A percentile compares a stretch with the other conserved stretches of the same genome.
Evolutionary conservation across 441 rosid species (phyloP).

Genomic region (Erysimum cheiri): DNA sequence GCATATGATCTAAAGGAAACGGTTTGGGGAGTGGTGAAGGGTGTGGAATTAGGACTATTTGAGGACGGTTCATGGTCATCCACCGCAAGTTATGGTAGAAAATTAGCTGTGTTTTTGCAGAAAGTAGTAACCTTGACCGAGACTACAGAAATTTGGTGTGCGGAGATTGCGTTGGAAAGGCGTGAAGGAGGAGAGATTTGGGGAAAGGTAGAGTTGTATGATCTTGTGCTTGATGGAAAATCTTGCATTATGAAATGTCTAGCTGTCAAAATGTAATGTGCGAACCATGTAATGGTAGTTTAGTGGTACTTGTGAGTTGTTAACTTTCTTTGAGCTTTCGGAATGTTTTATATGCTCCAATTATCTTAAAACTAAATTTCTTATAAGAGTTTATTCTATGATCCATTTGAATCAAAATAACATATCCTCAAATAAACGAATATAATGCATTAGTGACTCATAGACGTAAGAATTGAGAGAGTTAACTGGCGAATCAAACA

Average conservation of each 20-base stretch:
- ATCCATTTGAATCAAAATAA: no score
- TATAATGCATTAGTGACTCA: background rate
- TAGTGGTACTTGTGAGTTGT: background rate
- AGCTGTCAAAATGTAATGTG: conserved; percentile 5
- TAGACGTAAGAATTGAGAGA: background rate
- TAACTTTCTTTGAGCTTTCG: background rate
- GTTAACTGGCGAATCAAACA: background rate
- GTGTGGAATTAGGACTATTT: background rate
- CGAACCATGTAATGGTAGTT: conserved; percentile 7
- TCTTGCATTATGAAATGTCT: conserved; percentile 22
- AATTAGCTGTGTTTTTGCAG: conserved; percentile 8
- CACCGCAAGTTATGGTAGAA: background rate
- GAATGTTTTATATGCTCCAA: no score
- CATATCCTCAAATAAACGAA: no score
- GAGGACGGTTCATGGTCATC: background rate
- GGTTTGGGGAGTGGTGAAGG: conserved; percentile 1
- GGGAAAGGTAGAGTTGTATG: conserved; percentile 3
- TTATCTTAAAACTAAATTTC: no score
- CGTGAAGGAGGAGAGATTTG: conserved; percentile 13
- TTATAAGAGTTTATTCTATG: no score
- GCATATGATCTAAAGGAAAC: conserved; percentile 2
- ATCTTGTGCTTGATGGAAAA: conserved; percentile 6
- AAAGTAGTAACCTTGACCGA: background rate
- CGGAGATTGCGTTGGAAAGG: conserved; percentile 1
- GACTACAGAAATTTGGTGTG: conserved; percentile 26